Conservation (phyloP, 2,329 filamentous ascomycete species). For the Cercospora sp. region DNA sequence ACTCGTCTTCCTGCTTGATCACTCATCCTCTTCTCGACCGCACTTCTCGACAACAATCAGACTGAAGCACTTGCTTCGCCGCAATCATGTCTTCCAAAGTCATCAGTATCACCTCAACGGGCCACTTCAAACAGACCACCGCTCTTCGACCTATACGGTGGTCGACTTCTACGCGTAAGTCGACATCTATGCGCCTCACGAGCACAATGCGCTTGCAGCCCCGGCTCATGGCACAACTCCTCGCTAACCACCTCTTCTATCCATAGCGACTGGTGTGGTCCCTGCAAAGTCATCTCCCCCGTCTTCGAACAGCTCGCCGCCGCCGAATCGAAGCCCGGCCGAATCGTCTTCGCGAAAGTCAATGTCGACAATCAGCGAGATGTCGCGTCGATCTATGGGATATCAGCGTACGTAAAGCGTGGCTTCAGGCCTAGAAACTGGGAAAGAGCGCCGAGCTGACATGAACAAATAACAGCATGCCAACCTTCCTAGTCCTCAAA, state of each 20-base stretch:
- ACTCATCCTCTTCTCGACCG: background rate
- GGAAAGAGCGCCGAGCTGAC: background rate
- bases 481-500: conserved; percentile 53
- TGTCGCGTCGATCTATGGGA: conserved; percentile 52
- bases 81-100: conserved; percentile 33
- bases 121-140: conserved; percentile 37
- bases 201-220: background rate
- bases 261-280: conserved; percentile 53
- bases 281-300: conserved; percentile 57
- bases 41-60: background rate
- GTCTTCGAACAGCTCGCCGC: conserved; percentile 55
- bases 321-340: conserved; percentile 49
- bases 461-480: conserved; percentile 41
- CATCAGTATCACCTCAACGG: conserved; percentile 34
- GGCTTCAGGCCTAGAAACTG: too few relatives aligned
- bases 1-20: background rate
- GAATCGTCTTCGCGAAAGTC: conserved; percentile 56
- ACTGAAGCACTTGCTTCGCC: background rate
- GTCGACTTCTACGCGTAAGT: conserved; percentile 39
- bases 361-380: conserved; percentile 56
- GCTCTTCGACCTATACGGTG: conserved; percentile 38
- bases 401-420: conserved; percentile 44
- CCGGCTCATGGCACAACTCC: too few relatives aligned
- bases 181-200: background rate
- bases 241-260: too few relatives aligned